Conservation (phyloP, 2,329 filamentous ascomycete genomes). For the Cyclaneusma minus region DNA sequence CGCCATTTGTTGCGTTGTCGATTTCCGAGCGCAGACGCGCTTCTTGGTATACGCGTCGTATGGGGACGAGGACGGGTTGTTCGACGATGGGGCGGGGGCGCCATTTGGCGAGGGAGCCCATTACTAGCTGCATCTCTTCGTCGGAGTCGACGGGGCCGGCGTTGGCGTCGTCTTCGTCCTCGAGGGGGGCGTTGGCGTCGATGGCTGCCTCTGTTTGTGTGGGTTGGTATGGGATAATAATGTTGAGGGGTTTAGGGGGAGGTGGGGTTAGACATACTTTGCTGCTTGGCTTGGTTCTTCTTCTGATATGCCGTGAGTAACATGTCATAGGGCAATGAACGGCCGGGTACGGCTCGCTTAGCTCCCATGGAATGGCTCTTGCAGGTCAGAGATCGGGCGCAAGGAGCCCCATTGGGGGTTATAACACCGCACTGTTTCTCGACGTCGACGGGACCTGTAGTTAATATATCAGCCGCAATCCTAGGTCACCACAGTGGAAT, state of each 20-base stretch:
- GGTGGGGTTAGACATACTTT: constrained; percentile 53
- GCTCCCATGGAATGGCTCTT: constrained; percentile 94
- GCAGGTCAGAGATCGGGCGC: constrained; percentile 78
- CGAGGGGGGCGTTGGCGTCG: constrained; percentile 80
- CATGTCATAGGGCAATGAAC: constrained; percentile 86
- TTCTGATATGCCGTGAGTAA: constrained; percentile 79
- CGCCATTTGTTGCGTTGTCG: constrained; percentile 49
- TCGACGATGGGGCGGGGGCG: constrained; percentile 64
- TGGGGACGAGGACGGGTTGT: constrained; percentile 44
- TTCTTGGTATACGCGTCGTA: constrained; percentile 47
- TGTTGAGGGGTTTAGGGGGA: constrained; percentile 3
- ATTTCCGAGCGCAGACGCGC: constrained; percentile 49
- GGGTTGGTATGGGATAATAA: constrained; percentile 8
- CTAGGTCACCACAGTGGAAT: constrained; percentile 5
- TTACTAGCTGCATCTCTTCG: constrained; percentile 81
- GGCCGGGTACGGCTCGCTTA: constrained; percentile 74
- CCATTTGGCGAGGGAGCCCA: constrained; percentile 63
- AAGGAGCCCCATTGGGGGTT: constrained; percentile 71
- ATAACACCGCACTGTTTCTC: constrained; percentile 86
- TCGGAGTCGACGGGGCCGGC: constrained; percentile 80
- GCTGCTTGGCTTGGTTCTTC: constrained; percentile 97
- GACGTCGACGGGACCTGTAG: constrained; percentile 68
- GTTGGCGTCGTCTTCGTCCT: constrained; percentile 71
- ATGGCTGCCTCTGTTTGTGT: constrained; percentile 63
- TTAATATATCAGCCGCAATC: constrained; percentile 3